These are phyloP conservation scores for Penicillium olsonii DNA, from an alignment of 2,329 filamentous ascomycete species.

Conservation along the genomic window DNA sequence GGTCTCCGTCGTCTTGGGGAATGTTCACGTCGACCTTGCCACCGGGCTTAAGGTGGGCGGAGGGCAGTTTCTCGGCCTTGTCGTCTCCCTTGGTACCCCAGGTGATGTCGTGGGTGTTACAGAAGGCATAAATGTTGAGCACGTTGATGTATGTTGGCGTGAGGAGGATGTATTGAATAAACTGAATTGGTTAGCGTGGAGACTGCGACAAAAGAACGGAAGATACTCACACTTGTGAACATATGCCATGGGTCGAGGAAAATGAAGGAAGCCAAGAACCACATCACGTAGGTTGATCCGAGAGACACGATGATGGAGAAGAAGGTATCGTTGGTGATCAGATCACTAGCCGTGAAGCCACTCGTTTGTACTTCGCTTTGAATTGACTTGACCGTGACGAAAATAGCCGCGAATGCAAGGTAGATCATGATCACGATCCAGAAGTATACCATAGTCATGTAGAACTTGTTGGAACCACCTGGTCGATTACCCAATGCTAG, in stretches of 20 bases:
- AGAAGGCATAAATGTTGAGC: constrained; percentile 98
- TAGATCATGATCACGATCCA: constrained; percentile 96
- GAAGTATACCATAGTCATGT: constrained; percentile 97
- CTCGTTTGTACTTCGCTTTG: constrained; percentile 65
- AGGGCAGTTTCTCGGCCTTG: constrained; percentile 86
- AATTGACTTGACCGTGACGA: constrained; percentile 87
- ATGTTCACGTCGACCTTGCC: constrained; percentile 90
- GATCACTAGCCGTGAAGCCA: constrained; percentile 67
- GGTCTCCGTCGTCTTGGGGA: constrained; percentile 85
- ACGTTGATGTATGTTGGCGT: constrained; percentile 98
- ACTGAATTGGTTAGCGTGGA: constrained; percentile 43
- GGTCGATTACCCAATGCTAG: constrained; percentile 92
- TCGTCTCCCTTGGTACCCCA: constrained; percentile 99
- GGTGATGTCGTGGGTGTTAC: constrained; percentile 95
- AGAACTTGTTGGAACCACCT: constrained; percentile 88
- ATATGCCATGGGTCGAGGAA: constrained; percentile 99
- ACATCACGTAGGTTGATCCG: constrained; percentile 88
- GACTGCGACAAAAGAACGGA: background rate
- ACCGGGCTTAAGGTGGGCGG: constrained; percentile 85
- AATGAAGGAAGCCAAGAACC: constrained; percentile 84
- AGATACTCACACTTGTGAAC: constrained; percentile 65
- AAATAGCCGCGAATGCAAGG: constrained; percentile 91
- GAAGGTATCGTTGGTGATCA: constrained; percentile 88
- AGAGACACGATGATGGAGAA: constrained; percentile 92
- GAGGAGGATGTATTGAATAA: constrained; percentile 90